A percentile compares a stretch with the other conserved stretches of the same genome.
Evolutionary conservation across 768 basidiomycete species (phyloP).

Genomic region (Mrakia hoshinonis): DNA sequence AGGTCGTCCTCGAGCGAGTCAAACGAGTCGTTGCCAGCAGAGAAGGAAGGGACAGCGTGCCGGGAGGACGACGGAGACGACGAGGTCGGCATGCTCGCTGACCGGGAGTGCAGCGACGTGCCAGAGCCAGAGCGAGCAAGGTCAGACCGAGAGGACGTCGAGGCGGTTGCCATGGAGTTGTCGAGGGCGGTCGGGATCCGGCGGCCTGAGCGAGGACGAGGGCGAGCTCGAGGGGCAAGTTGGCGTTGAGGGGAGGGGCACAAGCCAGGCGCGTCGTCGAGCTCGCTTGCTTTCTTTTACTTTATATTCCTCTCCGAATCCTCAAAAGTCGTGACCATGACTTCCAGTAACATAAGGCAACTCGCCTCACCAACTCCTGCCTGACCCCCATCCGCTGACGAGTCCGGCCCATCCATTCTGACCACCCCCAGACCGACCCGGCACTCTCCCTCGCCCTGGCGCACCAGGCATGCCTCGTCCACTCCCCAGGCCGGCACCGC

Average conservation of each 20-base stretch:
- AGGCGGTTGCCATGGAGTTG: too few relatives aligned
- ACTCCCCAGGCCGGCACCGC: neutral
- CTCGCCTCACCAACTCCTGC: neutral
- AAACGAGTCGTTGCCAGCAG: neutral
- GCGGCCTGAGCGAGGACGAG: too few relatives aligned
- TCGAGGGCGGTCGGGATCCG: too few relatives aligned
- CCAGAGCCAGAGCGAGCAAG: neutral
- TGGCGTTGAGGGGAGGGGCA: too few relatives aligned
- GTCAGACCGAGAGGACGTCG: neutral
- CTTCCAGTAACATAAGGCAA: too few relatives aligned
- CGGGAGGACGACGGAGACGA: neutral
- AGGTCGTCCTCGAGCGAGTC: neutral
- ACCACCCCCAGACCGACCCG: neutral
- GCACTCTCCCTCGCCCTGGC: neutral
- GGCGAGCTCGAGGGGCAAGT: too few relatives aligned
- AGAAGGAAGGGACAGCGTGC: neutral
- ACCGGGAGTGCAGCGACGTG: neutral
- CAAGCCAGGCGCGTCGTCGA: too few relatives aligned
- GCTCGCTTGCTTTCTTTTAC: too few relatives aligned
- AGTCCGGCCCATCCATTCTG: slow-evolving; percentile 11
- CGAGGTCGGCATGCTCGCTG: neutral
- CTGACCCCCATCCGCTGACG: slow-evolving; percentile 1
- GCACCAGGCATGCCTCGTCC: neutral
- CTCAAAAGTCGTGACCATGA: too few relatives aligned
- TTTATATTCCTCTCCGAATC: too few relatives aligned